A percentile compares a stretch with the other conserved stretches of the same genome.
Evolutionary conservation across 805 yeast genomes (phyloP).

Genomic region (Starmerella vaccinii): DNA sequence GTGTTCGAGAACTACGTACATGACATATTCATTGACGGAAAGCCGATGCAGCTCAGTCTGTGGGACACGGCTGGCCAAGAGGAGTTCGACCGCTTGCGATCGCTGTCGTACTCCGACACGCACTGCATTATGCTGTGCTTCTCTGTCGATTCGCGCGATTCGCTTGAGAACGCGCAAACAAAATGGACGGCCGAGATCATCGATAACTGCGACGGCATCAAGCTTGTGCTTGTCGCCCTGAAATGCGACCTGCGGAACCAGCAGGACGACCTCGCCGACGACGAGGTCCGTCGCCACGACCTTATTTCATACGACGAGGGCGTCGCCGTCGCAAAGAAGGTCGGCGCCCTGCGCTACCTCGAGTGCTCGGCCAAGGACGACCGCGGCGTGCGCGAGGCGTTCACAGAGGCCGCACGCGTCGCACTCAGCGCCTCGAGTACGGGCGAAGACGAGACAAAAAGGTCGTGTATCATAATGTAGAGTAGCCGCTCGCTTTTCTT

Average conservation of each 20-base stretch:
- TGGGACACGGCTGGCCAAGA: constrained; percentile 99
- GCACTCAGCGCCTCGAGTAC: constrained; percentile 83
- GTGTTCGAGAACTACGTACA: constrained; percentile 96
- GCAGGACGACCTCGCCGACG: constrained; percentile 39
- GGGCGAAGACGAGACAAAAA: constrained; percentile 29
- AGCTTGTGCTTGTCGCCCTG: constrained; percentile 82
- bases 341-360: constrained; percentile 87
- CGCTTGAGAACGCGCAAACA: constrained; percentile 85
- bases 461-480: constrained; percentile 22
- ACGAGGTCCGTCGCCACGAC: constrained; percentile 29
- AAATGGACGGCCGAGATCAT: constrained; percentile 97
- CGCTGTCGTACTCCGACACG: constrained; percentile 87
- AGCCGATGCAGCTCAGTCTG: constrained; percentile 78
- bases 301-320: constrained; percentile 89
- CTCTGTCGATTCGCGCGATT: constrained; percentile 86
- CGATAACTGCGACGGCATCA: constrained; percentile 94
- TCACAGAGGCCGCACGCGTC: constrained; percentile 96
- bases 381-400: constrained; percentile 98
- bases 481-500: neutral
- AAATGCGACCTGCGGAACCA: constrained; percentile 82
- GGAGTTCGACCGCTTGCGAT: constrained; percentile 88
- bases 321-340: constrained; percentile 76
- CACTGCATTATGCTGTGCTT: constrained; percentile 96
- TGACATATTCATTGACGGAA: constrained; percentile 90
- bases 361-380: constrained; percentile 96